Evolutionary conservation across 257 asterid genomes (phyloP).

Genomic region (Knoxia roxburghii): DNA sequence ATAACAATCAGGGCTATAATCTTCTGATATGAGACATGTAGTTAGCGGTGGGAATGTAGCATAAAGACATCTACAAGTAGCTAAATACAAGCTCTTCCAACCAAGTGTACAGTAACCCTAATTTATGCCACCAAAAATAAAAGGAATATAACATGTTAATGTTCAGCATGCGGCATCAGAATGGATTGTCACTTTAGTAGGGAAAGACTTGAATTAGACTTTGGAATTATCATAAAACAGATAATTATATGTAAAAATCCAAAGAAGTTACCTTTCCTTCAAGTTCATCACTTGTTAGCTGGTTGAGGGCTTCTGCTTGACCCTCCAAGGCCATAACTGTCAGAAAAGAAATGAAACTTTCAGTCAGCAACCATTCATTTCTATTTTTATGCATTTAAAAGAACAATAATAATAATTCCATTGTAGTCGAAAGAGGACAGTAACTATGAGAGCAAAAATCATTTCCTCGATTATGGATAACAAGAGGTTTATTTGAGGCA

Average conservation of each 20-base stretch:
- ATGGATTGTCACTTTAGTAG: neutral
- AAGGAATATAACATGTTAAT: neutral
- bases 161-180: neutral
- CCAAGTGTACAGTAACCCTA: neutral
- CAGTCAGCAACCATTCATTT: conserved; percentile 10
- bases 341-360: conserved; percentile 8
- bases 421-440: neutral
- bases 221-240: neutral
- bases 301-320: conserved; percentile 84
- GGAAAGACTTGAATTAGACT: neutral
- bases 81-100: neutral
- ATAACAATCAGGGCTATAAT: neutral
- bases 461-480: neutral
- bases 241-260: neutral
- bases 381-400: neutral
- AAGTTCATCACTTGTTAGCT: conserved; percentile 79
- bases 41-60: neutral
- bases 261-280: conserved; percentile 72
- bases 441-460: neutral
- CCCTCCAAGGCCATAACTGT: conserved; percentile 92
- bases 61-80: neutral
- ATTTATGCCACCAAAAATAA: neutral
- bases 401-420: neutral
- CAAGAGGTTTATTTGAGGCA: neutral
- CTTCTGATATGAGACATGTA: neutral